Evolutionary conservation across 129 eudicot species (phyloP).

Genomic region (Tagetes erecta): DNA sequence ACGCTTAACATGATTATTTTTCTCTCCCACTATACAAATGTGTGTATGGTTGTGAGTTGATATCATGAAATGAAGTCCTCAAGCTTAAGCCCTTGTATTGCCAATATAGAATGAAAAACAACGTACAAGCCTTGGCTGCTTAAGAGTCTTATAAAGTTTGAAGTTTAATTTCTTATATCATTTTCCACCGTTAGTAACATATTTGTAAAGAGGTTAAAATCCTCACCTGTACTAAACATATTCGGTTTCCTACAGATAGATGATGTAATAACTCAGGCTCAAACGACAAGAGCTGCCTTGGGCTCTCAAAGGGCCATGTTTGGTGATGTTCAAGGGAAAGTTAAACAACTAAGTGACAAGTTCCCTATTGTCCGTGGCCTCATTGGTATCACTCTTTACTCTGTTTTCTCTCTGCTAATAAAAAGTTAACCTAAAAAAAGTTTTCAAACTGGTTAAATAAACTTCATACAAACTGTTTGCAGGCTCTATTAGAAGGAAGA

Average conservation of each 20-base stretch:
- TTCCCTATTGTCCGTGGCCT: constrained; percentile 91
- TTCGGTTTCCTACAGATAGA: constrained; percentile 62
- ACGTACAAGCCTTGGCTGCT: background rate
- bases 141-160: constrained; percentile 3
- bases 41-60: background rate
- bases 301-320: constrained; percentile 83
- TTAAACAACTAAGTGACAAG: constrained; percentile 83
- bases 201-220: background rate
- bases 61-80: background rate
- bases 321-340: constrained; percentile 96
- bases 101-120: background rate
- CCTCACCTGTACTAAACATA: background rate
- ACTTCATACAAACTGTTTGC: constrained; percentile 22
- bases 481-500: constrained; percentile 90
- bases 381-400: constrained; percentile 48
- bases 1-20: background rate
- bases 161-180: background rate
- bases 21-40: background rate
- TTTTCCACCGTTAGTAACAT: background rate
- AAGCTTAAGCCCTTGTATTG: background rate
- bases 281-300: constrained; percentile 71
- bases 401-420: background rate
- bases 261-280: constrained; percentile 93
- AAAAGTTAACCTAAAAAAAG: background rate
- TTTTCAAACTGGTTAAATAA: background rate